These are phyloP conservation scores for Mediolabrus comicus DNA, from an alignment of 108 stramenopile genomes.

Conservation along the genomic window DNA sequence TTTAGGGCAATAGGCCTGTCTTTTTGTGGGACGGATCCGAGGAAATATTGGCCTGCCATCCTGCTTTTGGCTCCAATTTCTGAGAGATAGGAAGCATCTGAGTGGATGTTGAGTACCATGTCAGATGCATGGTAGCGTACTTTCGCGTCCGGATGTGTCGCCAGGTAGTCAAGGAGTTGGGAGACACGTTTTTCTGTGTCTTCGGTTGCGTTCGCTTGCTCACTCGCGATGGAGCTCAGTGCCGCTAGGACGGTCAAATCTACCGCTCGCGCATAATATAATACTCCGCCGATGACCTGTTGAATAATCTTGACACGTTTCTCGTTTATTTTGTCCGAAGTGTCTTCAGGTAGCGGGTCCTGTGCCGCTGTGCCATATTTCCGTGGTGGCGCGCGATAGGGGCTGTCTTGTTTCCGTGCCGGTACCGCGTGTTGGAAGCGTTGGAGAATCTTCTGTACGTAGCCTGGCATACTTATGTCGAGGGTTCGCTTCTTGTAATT, in stretches of 20 bases:
- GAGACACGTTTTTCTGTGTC: conserved; percentile 1
- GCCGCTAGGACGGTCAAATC: conserved; percentile 34
- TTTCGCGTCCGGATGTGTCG: conserved; percentile 44
- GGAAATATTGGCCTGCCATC: conserved; percentile 26
- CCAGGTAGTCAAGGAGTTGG: conserved; percentile 40
- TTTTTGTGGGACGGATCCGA: too few species aligned
- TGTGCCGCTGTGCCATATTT: neutral
- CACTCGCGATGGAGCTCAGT: conserved; percentile 11
- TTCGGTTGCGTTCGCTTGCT: conserved; percentile 9
- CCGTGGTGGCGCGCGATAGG: conserved; percentile 6
- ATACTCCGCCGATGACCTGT: conserved; percentile 33
- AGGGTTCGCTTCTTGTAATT: conserved; percentile 26
- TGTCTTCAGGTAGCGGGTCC: neutral
- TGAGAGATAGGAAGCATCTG: conserved; percentile 40
- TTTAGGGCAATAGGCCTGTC: conserved; percentile 36
- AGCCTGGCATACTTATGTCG: conserved; percentile 46
- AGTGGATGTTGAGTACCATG: conserved; percentile 35
- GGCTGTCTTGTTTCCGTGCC: conserved; percentile 10
- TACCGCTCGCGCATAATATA: conserved; percentile 44
- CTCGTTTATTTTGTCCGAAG: neutral
- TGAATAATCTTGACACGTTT: conserved; percentile 14
- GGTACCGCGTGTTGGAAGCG: conserved; percentile 28
- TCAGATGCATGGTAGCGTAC: conserved; percentile 28
- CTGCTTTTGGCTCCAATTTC: conserved; percentile 25
- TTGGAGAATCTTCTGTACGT: conserved; percentile 28